Conservation (phyloP, 2,329 filamentous ascomycete genomes). For the Neofusicoccum laricinum region DNA sequence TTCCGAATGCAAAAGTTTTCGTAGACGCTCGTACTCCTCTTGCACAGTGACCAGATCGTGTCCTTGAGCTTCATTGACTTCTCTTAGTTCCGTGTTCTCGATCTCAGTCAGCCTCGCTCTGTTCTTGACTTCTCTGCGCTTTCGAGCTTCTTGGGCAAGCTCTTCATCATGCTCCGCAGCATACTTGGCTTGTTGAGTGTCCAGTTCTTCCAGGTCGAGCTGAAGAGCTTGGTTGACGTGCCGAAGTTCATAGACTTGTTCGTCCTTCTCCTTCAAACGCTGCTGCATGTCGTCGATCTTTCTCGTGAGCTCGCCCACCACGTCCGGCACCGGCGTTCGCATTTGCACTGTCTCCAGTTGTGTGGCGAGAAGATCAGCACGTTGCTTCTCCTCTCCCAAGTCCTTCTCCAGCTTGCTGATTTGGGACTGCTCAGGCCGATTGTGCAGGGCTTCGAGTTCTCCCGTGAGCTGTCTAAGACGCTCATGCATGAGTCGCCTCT, state of each 20-base stretch:
- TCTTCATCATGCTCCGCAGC: constrained; percentile 9
- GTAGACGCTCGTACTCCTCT: constrained; percentile 39
- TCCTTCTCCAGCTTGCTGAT: constrained; percentile 25
- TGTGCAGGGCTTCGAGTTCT: constrained; percentile 8
- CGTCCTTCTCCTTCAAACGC: background rate
- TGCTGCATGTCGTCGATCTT: constrained; percentile 23
- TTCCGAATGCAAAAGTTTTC: constrained; percentile 39
- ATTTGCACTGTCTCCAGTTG: background rate
- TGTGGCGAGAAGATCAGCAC: background rate
- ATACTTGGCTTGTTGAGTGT: constrained; percentile 24
- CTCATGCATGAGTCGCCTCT: constrained; percentile 4
- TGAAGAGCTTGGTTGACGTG: constrained; percentile 22
- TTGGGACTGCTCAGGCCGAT: constrained; percentile 23
- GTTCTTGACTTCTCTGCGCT: constrained; percentile 28
- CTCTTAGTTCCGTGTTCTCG: constrained; percentile 25
- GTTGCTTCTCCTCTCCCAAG: background rate
- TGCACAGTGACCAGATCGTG: constrained; percentile 27
- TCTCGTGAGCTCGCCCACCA: constrained; percentile 32
- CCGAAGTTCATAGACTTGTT: constrained; percentile 23
- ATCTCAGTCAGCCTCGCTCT: constrained; percentile 28
- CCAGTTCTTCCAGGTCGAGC: constrained; percentile 22
- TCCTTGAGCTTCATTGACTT: constrained; percentile 27
- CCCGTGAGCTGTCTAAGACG: background rate
- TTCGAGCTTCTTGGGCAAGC: constrained; percentile 26
- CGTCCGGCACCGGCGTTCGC: background rate